Conservation (phyloP, 257 asterid species). For the Rehmannia glutinosa region DNA sequence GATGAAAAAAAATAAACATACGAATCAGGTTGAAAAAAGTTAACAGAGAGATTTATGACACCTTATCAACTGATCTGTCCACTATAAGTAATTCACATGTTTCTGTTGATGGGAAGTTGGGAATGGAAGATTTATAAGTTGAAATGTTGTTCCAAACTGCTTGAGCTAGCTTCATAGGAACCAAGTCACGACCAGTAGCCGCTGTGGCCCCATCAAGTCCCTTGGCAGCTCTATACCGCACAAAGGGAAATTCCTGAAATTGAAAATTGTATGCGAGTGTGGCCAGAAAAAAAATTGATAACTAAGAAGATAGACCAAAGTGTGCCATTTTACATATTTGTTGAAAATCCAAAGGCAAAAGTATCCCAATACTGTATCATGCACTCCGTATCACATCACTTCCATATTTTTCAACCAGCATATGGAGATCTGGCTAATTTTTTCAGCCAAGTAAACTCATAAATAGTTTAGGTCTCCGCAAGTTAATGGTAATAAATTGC, state of each 20-base stretch:
- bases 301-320: background rate
- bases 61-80: constrained; percentile 97
- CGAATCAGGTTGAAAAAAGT: background rate
- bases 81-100: constrained; percentile 89
- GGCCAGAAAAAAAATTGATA: background rate
- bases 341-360: background rate
- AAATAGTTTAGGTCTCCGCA: background rate
- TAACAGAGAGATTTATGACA: constrained; percentile 17
- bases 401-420: background rate
- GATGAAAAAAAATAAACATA: background rate
- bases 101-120: constrained; percentile 80
- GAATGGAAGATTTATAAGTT: constrained; percentile 59
- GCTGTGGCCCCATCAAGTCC: constrained; percentile 36
- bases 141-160: constrained; percentile 68
- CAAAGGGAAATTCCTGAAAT: constrained; percentile 80
- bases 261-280: constrained; percentile 1
- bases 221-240: constrained; percentile 68
- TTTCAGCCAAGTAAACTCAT: background rate
- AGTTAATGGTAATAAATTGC: background rate
- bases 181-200: constrained; percentile 46
- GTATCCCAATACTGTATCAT: background rate
- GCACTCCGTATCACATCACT: background rate
- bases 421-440: background rate
- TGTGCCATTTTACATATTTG: constrained; percentile 9
- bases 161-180: constrained; percentile 77